Evolutionary conservation across 495 filamentous ascomycete species (phyloP), one percentile per base, ranked within the genome.

Genomic region (Penicillium manginii): DNA sequence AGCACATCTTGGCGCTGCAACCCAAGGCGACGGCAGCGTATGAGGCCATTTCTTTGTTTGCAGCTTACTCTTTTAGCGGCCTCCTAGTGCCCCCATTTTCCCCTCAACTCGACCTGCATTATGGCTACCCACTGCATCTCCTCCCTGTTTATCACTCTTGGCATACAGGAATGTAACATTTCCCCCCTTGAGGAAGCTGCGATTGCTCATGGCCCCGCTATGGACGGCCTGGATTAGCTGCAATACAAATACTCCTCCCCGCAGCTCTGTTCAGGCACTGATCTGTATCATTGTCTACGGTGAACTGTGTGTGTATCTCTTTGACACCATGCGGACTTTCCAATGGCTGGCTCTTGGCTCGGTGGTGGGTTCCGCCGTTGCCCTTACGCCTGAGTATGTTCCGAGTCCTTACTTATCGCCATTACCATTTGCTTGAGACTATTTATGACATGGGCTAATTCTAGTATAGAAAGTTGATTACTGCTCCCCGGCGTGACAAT

Each of bases 401-500:
- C 6, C 4, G 18, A 17, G 4, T 40, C 14, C 21, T 12, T 23
- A 3, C 14, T 14, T 14, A 6, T 23, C 22, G 19, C 9, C 21
- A 26, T 49, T 49, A 0, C 4, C 1, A 9, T 17, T 17, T 43
- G 2, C 4, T 37, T n/a, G n/a, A n/a, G n/a, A n/a, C 15, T 37
- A 14, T 10, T 37, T 37, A 3, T 37, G 12, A 3, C 35, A n/a
- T 29, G n/a, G 42, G 15, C 48, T 57, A 52, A 62, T 29, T 9
- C 10, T 37, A 26, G 15, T 43, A 12, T 42, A 75, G 73, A 52
- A 58, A 66, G 31, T 48, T 77, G 18, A 67, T 77, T 42, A 59
- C 72, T 18, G 73, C 74, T 56, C 74, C 74, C 9, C 58, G 74
- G 18, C 59, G 74, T 35, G 58, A 65, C 43, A 70, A 68, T n/a